Evolutionary conservation across 106 monocot species (phyloP).

Genomic region (Cymbidium sinense): DNA sequence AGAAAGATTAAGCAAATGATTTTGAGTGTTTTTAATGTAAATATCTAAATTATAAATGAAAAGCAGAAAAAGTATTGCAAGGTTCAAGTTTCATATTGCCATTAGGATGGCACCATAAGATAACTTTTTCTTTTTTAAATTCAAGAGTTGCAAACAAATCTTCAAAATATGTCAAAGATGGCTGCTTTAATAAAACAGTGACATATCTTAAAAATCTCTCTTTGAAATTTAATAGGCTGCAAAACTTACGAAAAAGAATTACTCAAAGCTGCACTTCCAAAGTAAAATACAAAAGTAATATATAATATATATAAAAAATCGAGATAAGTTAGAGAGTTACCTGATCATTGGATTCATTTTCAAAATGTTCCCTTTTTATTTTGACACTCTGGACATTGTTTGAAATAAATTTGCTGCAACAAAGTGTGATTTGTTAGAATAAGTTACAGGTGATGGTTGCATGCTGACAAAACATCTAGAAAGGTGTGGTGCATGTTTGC

Average conservation of each 20-base stretch:
- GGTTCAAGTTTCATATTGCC: not conserved
- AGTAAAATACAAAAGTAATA: not conserved
- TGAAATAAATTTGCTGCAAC: conserved; percentile 8
- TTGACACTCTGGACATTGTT: conserved; percentile 4
- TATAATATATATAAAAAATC: not conserved
- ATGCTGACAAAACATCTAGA: not conserved
- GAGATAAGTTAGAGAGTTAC: not conserved
- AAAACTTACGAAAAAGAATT: not conserved
- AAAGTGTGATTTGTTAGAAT: not conserved
- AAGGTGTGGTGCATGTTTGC: too few relatives aligned
- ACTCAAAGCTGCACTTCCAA: not conserved
- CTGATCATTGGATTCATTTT: conserved; percentile 10
- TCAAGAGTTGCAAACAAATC: not conserved
- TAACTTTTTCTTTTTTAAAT: too few relatives aligned
- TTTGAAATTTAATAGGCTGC: not conserved
- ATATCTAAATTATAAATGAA: too few relatives aligned
- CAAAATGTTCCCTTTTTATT: conserved; percentile 11
- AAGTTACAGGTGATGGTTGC: not conserved
- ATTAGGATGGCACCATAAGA: not conserved
- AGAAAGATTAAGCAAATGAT: not conserved
- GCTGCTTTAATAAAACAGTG: not conserved
- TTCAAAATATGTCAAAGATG: not conserved
- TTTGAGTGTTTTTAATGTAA: too few relatives aligned
- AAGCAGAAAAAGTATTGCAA: not conserved
- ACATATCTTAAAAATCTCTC: not conserved